Evolutionary conservation across 192 early-diverging fungal species (phyloP).

Genomic region (Linderina pennispora): DNA sequence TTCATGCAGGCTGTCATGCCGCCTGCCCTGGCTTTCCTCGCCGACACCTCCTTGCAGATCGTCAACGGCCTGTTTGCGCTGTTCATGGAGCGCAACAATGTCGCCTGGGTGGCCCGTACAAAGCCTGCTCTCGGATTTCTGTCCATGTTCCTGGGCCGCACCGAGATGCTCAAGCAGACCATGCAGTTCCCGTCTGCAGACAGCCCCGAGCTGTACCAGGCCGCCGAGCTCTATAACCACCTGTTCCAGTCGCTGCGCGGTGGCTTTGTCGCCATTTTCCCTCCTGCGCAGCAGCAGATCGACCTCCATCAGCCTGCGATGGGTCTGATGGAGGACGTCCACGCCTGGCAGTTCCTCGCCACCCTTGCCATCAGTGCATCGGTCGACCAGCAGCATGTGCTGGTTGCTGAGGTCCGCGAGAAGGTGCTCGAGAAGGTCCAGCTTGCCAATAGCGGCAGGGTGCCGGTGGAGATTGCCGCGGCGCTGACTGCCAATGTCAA

Average conservation of each 20-base stretch:
- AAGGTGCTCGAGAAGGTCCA: constrained; percentile 73
- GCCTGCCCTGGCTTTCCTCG: constrained; percentile 67
- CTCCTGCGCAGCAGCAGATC: too few species aligned
- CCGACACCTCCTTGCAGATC: constrained; percentile 77
- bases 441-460: constrained; percentile 53
- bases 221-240: constrained; percentile 76
- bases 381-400: constrained; percentile 87
- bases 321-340: constrained; percentile 61
- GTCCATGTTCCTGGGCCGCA: constrained; percentile 84
- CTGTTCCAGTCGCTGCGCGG: constrained; percentile 74
- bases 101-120: constrained; percentile 77
- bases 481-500: constrained; percentile 81
- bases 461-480: constrained; percentile 53
- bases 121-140: constrained; percentile 83
- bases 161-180: constrained; percentile 80
- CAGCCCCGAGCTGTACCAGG: constrained; percentile 28
- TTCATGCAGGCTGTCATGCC: constrained; percentile 91
- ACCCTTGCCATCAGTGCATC: constrained; percentile 92
- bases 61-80: constrained; percentile 75
- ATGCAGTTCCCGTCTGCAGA: constrained; percentile 2
- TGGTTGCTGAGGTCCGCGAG: constrained; percentile 86
- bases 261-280: constrained; percentile 75
- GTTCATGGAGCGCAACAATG: constrained; percentile 85
- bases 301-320: too few species aligned
- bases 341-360: constrained; percentile 98